A percentile compares a stretch with the other conserved stretches of the same genome.
These are phyloP conservation scores for Metschnikowia similis DNA, from an alignment of 805 yeast genomes.

Conservation along the genomic window DNA sequence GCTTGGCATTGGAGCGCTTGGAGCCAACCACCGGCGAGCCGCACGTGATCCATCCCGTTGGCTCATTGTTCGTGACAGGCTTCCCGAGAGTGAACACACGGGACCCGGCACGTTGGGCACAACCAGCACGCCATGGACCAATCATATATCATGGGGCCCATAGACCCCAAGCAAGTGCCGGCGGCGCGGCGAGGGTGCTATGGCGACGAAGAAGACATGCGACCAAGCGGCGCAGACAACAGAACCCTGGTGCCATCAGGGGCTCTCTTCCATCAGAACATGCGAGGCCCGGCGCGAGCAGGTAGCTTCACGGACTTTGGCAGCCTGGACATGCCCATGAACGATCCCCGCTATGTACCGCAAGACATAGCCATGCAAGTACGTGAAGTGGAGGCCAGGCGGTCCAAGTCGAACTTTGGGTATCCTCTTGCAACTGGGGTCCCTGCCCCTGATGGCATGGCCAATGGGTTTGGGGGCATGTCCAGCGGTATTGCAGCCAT, in stretches of 20 bases:
- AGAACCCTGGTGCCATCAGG: slow-evolving; percentile 14
- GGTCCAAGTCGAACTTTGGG: slow-evolving; percentile 10
- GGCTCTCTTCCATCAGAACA: slow-evolving; percentile 8
- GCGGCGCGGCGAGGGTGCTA: slow-evolving; percentile 10
- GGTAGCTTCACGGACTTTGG: not conserved
- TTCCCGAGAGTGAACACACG: too few species aligned
- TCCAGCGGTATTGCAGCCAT: not conserved
- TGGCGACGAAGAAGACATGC: slow-evolving; percentile 14
- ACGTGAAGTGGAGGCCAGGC: slow-evolving; percentile 15
- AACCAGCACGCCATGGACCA: slow-evolving; percentile 12
- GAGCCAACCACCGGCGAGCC: too few species aligned
- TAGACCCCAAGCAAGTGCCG: slow-evolving; percentile 9
- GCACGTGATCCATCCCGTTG: too few species aligned
- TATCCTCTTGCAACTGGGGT: slow-evolving; percentile 7
- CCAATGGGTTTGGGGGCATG: too few species aligned
- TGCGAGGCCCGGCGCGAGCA: not conserved
- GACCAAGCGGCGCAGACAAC: slow-evolving; percentile 9
- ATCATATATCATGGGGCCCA: slow-evolving; percentile 11
- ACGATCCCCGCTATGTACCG: slow-evolving; percentile 16
- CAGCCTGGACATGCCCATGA: slow-evolving; percentile 7
- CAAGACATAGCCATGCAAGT: slow-evolving; percentile 11
- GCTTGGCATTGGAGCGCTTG: too few species aligned
- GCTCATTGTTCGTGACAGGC: too few species aligned
- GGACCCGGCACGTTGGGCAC: too few species aligned
- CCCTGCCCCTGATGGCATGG: not conserved